Evolutionary conservation across 176 grass and related monocot genomes (phyloP), one percentile per base, ranked within the genome.

Genomic region (Melocanna baccifera): DNA sequence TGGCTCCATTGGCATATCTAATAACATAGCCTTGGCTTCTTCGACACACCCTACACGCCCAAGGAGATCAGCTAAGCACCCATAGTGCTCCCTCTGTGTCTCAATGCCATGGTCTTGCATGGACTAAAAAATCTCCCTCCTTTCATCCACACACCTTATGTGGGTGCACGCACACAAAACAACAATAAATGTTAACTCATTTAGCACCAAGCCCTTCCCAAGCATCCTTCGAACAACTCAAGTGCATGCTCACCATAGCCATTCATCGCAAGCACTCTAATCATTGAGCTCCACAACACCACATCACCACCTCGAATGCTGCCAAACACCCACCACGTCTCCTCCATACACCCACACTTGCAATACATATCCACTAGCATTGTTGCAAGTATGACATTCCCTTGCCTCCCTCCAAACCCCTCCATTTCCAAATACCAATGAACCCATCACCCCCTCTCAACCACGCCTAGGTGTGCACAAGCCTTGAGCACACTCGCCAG

Each of bases 321-420:
- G 22, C 75, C 62, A 7, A 91, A 91, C 42, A 91, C 84, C n/a
- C 22, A 11, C 77, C 75, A 82, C 0, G 92, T 84, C 81, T 94
- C 89, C 48, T 87, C 77, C 79, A 89, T 79, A 50, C 87, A 83
- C 13, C 92, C 92, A 0, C 92, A 94, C 37, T 91, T 94, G 68
- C 86, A 89, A 71, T 94, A 94, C 92, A 91, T 94, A 73, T 94
- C 92, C 2, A 94, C 84, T 19, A 87, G 81, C 0, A 87, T 84
- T 0, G 89, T 94, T 52, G 71, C 84, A 10, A 91, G 84, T 46
- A 87, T 84, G 67, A 87, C 67, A 78, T 89, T 91, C 62, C 55
- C 63, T 25, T 45, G 18, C 43, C 9, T 87, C 14, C 66, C 62
- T 1, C n/a, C 62, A 41, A 89, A 40, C 12, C 62, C 36, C 20